Evolutionary conservation across 768 basidiomycete genomes (phyloP).

Genomic region (Lactarius deliciosus): DNA sequence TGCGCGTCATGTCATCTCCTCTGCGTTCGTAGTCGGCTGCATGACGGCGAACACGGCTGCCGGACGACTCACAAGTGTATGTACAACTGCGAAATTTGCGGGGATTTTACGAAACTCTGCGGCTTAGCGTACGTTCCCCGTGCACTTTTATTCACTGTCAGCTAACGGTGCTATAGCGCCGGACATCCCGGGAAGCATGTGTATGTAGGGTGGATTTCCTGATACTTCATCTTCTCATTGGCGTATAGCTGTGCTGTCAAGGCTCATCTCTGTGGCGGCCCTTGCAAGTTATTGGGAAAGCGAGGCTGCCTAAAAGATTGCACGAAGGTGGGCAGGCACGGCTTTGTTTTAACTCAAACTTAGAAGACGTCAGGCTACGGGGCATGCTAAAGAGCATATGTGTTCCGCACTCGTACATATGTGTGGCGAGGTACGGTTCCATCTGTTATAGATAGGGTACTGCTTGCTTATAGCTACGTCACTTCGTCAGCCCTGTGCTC

Average conservation of each 20-base stretch:
- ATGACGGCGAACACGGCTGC: slow-evolving; percentile 51
- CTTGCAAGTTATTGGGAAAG: slow-evolving; percentile 47
- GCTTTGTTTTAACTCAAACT: background rate
- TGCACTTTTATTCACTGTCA: no score
- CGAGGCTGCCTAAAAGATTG: slow-evolving; percentile 54
- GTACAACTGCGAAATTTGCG: slow-evolving; percentile 45
- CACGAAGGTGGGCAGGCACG: slow-evolving; percentile 43
- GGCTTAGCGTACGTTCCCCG: slow-evolving; percentile 45
- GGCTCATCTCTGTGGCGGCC: slow-evolving; percentile 54
- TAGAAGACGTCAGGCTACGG: slow-evolving; percentile 40
- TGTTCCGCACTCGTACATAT: slow-evolving; percentile 55
- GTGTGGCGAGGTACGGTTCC: slow-evolving; percentile 52
- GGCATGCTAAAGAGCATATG: slow-evolving; percentile 50
- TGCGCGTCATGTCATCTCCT: slow-evolving; percentile 50
- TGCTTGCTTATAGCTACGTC: background rate
- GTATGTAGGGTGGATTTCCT: slow-evolving; percentile 36
- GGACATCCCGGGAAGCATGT: slow-evolving; percentile 57
- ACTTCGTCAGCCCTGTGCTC: slow-evolving; percentile 25
- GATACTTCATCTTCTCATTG: background rate
- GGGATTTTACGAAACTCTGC: slow-evolving; percentile 42
- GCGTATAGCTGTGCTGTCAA: slow-evolving; percentile 45
- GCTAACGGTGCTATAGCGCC: slow-evolving; percentile 40
- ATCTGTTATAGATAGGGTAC: no score
- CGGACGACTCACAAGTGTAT: slow-evolving; percentile 49
- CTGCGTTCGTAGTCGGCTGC: slow-evolving; percentile 48